Conservation (phyloP, 306 rosid species). For the Geum urbanum region DNA sequence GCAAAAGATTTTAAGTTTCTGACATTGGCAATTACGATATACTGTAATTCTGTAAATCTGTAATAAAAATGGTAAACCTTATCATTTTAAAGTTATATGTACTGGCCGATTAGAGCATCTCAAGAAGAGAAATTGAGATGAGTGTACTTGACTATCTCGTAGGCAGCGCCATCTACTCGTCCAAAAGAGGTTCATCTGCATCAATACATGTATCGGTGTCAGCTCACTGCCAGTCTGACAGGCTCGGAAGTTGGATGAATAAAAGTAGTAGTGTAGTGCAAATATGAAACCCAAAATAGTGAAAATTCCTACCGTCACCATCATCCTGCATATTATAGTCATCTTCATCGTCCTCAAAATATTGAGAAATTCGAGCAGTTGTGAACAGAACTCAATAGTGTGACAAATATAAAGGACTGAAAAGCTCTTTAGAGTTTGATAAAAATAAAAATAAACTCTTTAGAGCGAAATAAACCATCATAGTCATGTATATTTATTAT, state of each 20-base stretch:
- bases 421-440: neutral
- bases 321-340: constrained; percentile 8
- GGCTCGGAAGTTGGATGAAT: neutral
- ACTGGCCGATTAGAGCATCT: too few relatives aligned
- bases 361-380: neutral
- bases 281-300: neutral
- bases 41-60: too few relatives aligned
- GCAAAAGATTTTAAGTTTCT: too few relatives aligned
- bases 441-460: neutral
- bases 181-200: too few relatives aligned
- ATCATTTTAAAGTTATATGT: too few relatives aligned
- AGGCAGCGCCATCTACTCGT: too few relatives aligned
- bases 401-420: neutral
- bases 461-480: neutral
- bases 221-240: too few relatives aligned
- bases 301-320: neutral
- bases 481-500: neutral
- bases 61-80: too few relatives aligned
- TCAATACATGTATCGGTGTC: too few relatives aligned
- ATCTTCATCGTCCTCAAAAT: constrained; percentile 17
- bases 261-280: neutral
- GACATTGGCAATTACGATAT: too few relatives aligned
- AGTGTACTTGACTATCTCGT: too few relatives aligned
- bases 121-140: too few relatives aligned
- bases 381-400: neutral